phyloP scores from a whole-genome alignment of 2,329 filamentous ascomycete genomes.

The Cladophialophora psammophila region DNA sequence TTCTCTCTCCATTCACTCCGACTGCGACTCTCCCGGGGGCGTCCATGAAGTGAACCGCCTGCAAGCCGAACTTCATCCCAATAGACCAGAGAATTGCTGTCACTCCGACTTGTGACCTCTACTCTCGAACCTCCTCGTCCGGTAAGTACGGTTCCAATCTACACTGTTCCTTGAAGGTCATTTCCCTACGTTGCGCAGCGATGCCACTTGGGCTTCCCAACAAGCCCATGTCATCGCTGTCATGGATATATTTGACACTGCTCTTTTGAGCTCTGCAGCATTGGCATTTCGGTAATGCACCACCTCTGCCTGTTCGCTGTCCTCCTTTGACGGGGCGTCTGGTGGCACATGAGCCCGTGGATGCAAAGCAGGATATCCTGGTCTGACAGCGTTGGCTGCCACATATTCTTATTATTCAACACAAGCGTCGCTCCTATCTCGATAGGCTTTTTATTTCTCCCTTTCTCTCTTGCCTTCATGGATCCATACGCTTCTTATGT shows the following conservation, averaged over 20 bases:
- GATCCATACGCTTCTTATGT: slow-evolving; percentile 33
- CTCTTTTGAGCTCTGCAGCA: slow-evolving; percentile 29
- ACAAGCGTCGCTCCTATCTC: slow-evolving; percentile 8
- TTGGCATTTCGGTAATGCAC: slow-evolving; percentile 36
- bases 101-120: too few species aligned
- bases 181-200: slow-evolving; percentile 19
- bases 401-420: slow-evolving; percentile 21
- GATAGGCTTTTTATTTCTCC: slow-evolving; percentile 10
- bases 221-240: slow-evolving; percentile 33
- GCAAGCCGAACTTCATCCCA: not conserved
- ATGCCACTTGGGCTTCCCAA: slow-evolving; percentile 18
- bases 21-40: not conserved
- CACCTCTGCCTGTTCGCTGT: slow-evolving; percentile 26
- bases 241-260: slow-evolving; percentile 32
- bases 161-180: slow-evolving; percentile 18
- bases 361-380: slow-evolving; percentile 30
- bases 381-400: slow-evolving; percentile 30
- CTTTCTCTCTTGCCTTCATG: slow-evolving; percentile 25
- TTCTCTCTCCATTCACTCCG: slow-evolving; percentile 10
- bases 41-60: not conserved
- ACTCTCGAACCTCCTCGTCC: not conserved
- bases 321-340: slow-evolving; percentile 25
- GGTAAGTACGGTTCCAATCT: slow-evolving; percentile 20
- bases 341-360: slow-evolving; percentile 35
- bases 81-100: not conserved